Evolutionary conservation across 495 filamentous ascomycete species (phyloP), one percentile per base, ranked within the genome.

Genomic region (Cenococcum geophilum): DNA sequence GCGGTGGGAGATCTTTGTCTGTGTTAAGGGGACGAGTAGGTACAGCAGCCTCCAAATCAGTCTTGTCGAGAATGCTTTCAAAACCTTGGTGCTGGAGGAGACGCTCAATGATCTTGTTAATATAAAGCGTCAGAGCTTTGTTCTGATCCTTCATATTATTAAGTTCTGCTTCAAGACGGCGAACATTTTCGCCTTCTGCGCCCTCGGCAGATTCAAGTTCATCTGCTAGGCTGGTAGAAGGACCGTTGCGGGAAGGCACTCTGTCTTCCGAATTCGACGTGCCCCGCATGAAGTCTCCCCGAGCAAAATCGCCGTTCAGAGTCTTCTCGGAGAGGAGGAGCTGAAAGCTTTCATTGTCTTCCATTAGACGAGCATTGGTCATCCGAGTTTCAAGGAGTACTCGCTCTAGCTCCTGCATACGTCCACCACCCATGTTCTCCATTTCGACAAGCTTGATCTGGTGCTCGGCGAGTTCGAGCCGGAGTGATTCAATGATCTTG

Each of bases 341-440:
- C 70, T 98, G 93, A 71, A 93, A 98, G 72, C 90, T 95, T 71
- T 98, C 93, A 68, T 97, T 97, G 73, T 98, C 93, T 75, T 98
- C 93, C 89, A 96, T 93, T 57, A 98, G 74, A 37, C 92, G 83
- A 36, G 93, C 92, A 68, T 97, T 97, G 50, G 90, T 86, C 85
- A 97, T 91, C 23, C 90, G 88, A 27, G 89, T 86, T 62, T 97
- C 93, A 66, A 96, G 81, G 43, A 97, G 82, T 59, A 86, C 82
- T 63, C 86, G 88, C 76, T 98, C 93, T 34, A 98, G 79, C 69
- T 96, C 89, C 45, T 87, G 86, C 66, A 95, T 76, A 9, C 87
- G 82, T 34, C 88, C 88, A 18, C 91, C 92, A 35, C 91, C 92
- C 70, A 85, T 82, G 71, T 96, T 95, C 72, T 97, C 92, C 63